A percentile compares a stretch with the other conserved stretches of the same genome.
phyloP scores from a whole-genome alignment of 2,329 filamentous ascomycete species.

The Neonectria faginata region DNA sequence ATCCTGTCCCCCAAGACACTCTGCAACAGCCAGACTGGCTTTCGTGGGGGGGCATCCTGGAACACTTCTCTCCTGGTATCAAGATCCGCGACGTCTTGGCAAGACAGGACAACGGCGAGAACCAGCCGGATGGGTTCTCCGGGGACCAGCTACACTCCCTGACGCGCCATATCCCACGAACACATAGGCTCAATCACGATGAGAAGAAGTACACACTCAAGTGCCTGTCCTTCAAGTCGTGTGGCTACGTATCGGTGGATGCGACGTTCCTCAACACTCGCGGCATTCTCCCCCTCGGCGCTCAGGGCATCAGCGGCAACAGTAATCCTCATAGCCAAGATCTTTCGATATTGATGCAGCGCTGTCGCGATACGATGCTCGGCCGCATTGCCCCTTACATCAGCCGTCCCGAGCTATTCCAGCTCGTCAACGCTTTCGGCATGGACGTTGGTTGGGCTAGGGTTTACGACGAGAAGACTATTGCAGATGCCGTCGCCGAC shows the following conservation, averaged over 20 bases:
- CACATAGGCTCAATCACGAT: conserved; percentile 41
- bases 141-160: conserved; percentile 26
- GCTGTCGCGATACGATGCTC: conserved; percentile 51
- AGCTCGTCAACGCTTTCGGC: conserved; percentile 48
- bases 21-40: conserved; percentile 48
- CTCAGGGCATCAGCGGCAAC: conserved; percentile 39
- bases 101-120: conserved; percentile 17
- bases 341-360: conserved; percentile 50
- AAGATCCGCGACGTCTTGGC: conserved; percentile 46
- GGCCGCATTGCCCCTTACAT: conserved; percentile 51
- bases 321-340: conserved; percentile 41
- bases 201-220: conserved; percentile 48
- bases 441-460: conserved; percentile 54
- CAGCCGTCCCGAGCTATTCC: conserved; percentile 43
- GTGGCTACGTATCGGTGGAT: conserved; percentile 67
- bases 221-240: conserved; percentile 67
- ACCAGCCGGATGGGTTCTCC: conserved; percentile 6
- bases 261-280: conserved; percentile 51
- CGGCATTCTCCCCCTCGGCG: conserved; percentile 46
- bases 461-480: conserved; percentile 49
- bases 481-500: conserved; percentile 51
- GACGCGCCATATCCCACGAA: conserved; percentile 40
- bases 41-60: conserved; percentile 57
- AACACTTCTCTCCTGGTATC: conserved; percentile 55
- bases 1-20: conserved; percentile 23